Base-by-base conservation (phyloP, 2,329 filamentous ascomycete species). In the Juglanconis oblonga region DNA sequence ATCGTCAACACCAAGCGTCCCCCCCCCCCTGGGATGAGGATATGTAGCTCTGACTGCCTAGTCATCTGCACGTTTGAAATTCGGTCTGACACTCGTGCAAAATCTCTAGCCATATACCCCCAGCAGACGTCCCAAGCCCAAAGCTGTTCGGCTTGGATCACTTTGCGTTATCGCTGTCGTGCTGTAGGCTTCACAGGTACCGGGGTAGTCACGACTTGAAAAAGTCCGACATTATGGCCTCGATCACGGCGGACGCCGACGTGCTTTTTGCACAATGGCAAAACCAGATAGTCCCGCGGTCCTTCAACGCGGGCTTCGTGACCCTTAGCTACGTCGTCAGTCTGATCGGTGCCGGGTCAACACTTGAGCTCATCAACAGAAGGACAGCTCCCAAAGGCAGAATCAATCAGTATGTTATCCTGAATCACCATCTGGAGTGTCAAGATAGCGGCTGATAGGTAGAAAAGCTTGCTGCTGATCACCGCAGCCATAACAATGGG, bases 311-410 rank as follows among this genome's bases (percentile, higher is more conserved):
- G 4, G 85, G 85, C 44, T 88, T 90, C 67, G 81, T 94, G 11
- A 80, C 87, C 31, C 79, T 91, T 65, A 95, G 91, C 69, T 85
- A 90, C 64, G 78, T 90, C 65, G 90, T 92, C 67, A 94, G 91
- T 68, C 79, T 91, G 38, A 82, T 92, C 64, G 92, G 92, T 63
- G 88, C 90, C 52, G 81, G 86, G 54, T 91, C 91, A 3, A 93
- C 92, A 0, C 79, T 96, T 36, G 92, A 96, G 72, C 77, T 96
- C 61, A 85, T 96, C 55, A 90, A 95, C 70, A 80, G 90, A 61
- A 81, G 90, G 66, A 92, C 89, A 1, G 86, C 88, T 2, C 82
- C 82, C 57, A 84, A 83, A 69, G 89, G 89, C 8, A 72, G 83
- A 57, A 85, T 86, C 70, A 92, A 91, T 68, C 86, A 89, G 88